A percentile compares a stretch with the other conserved stretches of the same genome.
phyloP scores from a whole-genome alignment of 768 basidiomycete genomes.

The Agrocybe chaxingu region DNA sequence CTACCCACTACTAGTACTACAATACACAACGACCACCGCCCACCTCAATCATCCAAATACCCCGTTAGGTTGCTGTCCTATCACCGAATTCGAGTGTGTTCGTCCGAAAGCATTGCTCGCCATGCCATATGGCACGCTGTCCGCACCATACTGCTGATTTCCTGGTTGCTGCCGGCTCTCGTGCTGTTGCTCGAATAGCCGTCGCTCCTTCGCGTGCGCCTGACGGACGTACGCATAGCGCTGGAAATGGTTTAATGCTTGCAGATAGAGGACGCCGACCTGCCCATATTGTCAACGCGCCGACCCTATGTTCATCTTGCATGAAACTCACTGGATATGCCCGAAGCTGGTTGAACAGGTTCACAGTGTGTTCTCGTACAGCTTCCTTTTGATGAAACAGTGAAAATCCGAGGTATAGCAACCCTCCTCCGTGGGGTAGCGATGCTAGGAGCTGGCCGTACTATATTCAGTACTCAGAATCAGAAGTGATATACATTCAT shows the following conservation, averaged over 20 bases:
- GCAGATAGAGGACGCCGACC: conserved; percentile 78
- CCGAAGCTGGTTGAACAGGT: conserved; percentile 79
- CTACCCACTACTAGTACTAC: neutral
- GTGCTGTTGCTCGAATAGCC: conserved; percentile 25
- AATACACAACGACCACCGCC: neutral
- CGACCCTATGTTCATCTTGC: conserved; percentile 4
- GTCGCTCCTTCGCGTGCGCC: conserved; percentile 62
- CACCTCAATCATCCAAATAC: conserved; percentile 9
- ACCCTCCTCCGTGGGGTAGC: conserved; percentile 73
- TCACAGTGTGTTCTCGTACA: conserved; percentile 77
- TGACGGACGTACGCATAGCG: conserved; percentile 85
- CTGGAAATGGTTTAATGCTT: conserved; percentile 84
- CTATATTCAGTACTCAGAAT: neutral
- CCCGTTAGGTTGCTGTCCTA: conserved; percentile 16
- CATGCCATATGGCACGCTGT: conserved; percentile 4
- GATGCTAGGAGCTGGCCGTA: conserved; percentile 69
- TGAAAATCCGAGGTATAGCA: conserved; percentile 83
- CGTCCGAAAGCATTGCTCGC: conserved; percentile 19
- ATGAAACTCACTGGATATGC: conserved; percentile 59
- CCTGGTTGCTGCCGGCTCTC: conserved; percentile 18
- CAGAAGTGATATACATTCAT: neutral
- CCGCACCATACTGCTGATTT: conserved; percentile 13
- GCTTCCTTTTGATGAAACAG: conserved; percentile 84
- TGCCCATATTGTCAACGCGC: conserved; percentile 25
- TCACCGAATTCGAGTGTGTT: conserved; percentile 30